These are phyloP conservation scores for Trichoderma reesei DNA, from an alignment of 495 filamentous ascomycete genomes.

Conservation along the genomic window DNA sequence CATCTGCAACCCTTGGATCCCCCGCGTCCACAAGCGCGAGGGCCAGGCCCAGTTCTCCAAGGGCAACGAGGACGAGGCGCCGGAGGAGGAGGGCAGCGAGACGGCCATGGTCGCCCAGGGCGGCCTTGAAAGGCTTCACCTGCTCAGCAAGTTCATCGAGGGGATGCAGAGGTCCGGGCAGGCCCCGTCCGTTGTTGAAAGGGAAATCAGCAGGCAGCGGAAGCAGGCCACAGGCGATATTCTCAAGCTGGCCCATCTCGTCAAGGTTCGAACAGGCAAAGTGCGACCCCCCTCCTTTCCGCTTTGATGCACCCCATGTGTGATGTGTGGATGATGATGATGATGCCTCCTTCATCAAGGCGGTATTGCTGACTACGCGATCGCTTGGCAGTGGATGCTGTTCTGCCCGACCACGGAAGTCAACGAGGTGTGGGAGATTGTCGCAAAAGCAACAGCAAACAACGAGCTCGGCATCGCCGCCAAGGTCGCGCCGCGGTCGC, in stretches of 20 bases:
- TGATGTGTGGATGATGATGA: neutral
- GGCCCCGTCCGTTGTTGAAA: slow-evolving; percentile 30
- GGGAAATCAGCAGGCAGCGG: slow-evolving; percentile 43
- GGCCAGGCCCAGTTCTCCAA: slow-evolving; percentile 25
- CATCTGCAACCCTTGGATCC: slow-evolving; percentile 45
- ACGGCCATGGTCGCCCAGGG: slow-evolving; percentile 19
- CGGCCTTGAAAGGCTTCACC: slow-evolving; percentile 27
- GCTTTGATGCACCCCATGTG: neutral
- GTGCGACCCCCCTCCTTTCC: slow-evolving; percentile 14
- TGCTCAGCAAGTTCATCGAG: slow-evolving; percentile 25
- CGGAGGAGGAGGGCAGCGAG: slow-evolving; percentile 22
- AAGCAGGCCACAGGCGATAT: slow-evolving; percentile 43
- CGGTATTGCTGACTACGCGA: no score
- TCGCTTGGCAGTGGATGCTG: slow-evolving; percentile 58
- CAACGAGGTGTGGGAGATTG: slow-evolving; percentile 49
- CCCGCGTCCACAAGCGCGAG: slow-evolving; percentile 16
- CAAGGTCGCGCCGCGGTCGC: slow-evolving; percentile 51
- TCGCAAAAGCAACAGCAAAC: slow-evolving; percentile 52
- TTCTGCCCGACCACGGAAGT: slow-evolving; percentile 49
- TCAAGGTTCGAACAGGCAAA: slow-evolving; percentile 54
- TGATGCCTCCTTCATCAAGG: neutral
- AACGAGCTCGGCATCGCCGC: slow-evolving; percentile 57
- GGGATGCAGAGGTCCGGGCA: slow-evolving; percentile 17
- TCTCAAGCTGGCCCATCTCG: slow-evolving; percentile 43
- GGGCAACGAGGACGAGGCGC: slow-evolving; percentile 32